Evolutionary conservation across 495 filamentous ascomycete genomes (phyloP), one percentile per base, ranked within the genome.

Genomic region (Trypethelium eluteriae): DNA sequence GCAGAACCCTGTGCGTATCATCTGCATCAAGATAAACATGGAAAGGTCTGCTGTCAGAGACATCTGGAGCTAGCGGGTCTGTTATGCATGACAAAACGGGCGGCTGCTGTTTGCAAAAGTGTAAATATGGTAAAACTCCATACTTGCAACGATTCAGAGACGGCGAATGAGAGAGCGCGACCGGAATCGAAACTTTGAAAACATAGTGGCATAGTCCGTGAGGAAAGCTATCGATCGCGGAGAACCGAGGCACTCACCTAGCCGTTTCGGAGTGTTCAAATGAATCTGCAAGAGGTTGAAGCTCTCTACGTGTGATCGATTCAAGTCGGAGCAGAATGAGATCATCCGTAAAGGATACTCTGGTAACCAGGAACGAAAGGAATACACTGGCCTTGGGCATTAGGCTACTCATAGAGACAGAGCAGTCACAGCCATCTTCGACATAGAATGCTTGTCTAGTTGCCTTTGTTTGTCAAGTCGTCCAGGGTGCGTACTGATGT

Each of bases 111-210:
- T 53, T 59, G 53, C 53, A 35, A 59, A 59, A 14, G 18, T 32
- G 53, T 32, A 18, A 14, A 14, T 59, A 35, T 59, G 5, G 7
- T 3, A 59, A 14, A 59, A 35, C 32, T 36, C 53, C 53, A 59
- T 34, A 59, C 53, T 59, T 32, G 53, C 11, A 59, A 59, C 36
- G 53, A 59, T 59, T 59, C 53, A 59, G 36, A 32, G 18, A 9
- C 10, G 36, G 32, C 53, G 32, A 59, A 59, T 59, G 53, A 36
- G 25, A 59, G 5, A 5, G 53, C 53, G 14, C 10, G 18, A 18
- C 34, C 3, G 18, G 53, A 5, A 36, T 35, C 7, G 53, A 36
- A 59, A 59, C 25, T 53, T 53, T 36, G 7, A 59, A 59, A 59
- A 36, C 53, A 59, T 18, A 35, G 53, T 59, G 53, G 53, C 53